Evolutionary conservation across 441 rosid genomes (phyloP), one percentile per base, ranked within the genome.

Genomic region (Pelargonium cotyledonis): DNA sequence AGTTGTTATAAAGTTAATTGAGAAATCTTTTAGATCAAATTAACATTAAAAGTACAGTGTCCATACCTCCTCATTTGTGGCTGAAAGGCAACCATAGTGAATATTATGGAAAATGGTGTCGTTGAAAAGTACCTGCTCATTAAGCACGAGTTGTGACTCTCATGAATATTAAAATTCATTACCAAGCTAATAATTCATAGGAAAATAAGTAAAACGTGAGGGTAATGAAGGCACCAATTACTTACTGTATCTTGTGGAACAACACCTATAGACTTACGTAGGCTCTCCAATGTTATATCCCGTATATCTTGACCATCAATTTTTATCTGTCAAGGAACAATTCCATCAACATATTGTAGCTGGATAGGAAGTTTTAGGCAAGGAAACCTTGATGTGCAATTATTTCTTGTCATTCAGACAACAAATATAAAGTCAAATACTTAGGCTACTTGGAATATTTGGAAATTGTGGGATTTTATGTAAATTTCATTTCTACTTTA

Each of bases 161-260:
- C 65, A 49, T 72, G 75, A 75, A 43, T 26, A 68, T 70, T 29
- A 71, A 63, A 8, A 21, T 19, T 21, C 35, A 19, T 9, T 58
- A 29, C 29, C 63, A 58, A 58, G 18, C 63, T 58, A 58, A 14
- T 8, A 58, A 58, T 8, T 58, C 63, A 58, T 58, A 14, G 31
- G 12, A 58, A 58, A 15, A 21, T 58, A 58, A 58, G 63, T 19
- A 29, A 58, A 58, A 58, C 9, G 63, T 21, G 43, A 40, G 63
- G 8, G 63, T 58, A 11, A 23, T 9, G 31, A 21, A 58, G 63
- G 63, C 63, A 21, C 63, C 31, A 21, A 21, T 8, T 77, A 80
- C 89, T 81, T 84, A 95, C 99, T 55, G 96, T 92, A 80, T 95
- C 99, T 81, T 95, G 99, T 4, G 99, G 99, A 60, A 95, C 99